phyloP scores from a whole-genome alignment of 768 basidiomycete genomes.

The Pulveroboletus sp. region DNA sequence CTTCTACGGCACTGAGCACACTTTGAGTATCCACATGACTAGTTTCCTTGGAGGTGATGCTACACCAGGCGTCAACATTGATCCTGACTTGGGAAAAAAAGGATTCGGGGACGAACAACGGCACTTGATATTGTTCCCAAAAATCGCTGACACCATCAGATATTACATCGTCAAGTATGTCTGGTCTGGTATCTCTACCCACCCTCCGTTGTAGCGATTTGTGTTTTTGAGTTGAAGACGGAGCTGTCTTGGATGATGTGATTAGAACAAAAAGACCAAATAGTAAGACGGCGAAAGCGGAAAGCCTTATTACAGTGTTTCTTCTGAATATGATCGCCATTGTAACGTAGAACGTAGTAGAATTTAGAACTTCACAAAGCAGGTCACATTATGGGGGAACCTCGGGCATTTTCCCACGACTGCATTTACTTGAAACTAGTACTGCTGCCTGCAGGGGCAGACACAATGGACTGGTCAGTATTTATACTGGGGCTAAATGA shows the following conservation, averaged over 20 bases:
- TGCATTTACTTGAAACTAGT: no score
- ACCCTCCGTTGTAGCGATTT: conserved; percentile 85
- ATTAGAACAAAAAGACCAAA: conserved; percentile 19
- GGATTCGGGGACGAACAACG: conserved; percentile 61
- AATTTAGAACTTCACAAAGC: no score
- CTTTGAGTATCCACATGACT: conserved; percentile 88
- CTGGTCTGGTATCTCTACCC: conserved; percentile 81
- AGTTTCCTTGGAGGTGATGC: conserved; percentile 81
- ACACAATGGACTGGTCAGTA: no score
- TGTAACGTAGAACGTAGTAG: no score
- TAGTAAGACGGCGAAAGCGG: conserved; percentile 20
- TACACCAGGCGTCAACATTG: conserved; percentile 25
- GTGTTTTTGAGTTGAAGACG: conserved; percentile 65
- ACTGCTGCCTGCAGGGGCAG: no score
- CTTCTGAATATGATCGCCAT: conserved; percentile 33
- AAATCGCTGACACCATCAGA: conserved; percentile 79
- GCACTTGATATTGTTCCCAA: conserved; percentile 90
- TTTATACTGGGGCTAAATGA: no score
- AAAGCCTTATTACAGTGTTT: conserved; percentile 23
- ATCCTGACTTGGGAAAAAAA: not conserved
- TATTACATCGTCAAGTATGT: conserved; percentile 76
- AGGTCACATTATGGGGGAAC: no score
- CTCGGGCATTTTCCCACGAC: no score
- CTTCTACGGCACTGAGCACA: conserved; percentile 87
- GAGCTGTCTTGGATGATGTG: conserved; percentile 12